phyloP scores from a whole-genome alignment of 495 filamentous ascomycete species.

The Lophiotrema nucula region DNA sequence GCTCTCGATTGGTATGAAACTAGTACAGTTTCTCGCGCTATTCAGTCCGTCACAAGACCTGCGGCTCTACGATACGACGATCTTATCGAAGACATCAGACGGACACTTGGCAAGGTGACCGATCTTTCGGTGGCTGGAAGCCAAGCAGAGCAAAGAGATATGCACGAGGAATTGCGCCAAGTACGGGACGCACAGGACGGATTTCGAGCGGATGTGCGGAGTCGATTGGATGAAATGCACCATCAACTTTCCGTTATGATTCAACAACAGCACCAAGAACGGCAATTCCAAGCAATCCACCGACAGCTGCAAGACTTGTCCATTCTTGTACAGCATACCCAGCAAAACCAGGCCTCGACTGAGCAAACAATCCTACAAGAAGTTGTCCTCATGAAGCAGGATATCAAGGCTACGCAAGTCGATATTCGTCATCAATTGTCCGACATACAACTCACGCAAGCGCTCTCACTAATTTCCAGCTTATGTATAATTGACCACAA shows the following conservation, averaged over 20 bases:
- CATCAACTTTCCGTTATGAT: neutral
- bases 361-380: constrained; percentile 1
- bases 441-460: neutral
- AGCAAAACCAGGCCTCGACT: neutral
- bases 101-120: neutral
- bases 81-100: constrained; percentile 4
- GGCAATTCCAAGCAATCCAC: no score
- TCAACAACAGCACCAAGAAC: neutral
- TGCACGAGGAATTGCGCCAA: constrained; percentile 1
- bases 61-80: constrained; percentile 13
- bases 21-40: neutral
- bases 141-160: constrained; percentile 15
- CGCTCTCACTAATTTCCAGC: neutral
- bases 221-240: neutral
- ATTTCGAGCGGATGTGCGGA: neutral
- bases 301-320: no score
- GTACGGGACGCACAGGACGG: neutral
- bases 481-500: neutral
- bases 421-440: constrained; percentile 1
- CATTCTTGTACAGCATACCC: neutral
- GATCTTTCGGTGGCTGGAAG: constrained; percentile 11
- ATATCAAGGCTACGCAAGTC: neutral
- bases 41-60: constrained; percentile 11
- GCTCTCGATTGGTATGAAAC: constrained; percentile 14
- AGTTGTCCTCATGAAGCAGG: neutral